Conservation (phyloP, 257 asterid species). For the Plectranthus barbatus region DNA sequence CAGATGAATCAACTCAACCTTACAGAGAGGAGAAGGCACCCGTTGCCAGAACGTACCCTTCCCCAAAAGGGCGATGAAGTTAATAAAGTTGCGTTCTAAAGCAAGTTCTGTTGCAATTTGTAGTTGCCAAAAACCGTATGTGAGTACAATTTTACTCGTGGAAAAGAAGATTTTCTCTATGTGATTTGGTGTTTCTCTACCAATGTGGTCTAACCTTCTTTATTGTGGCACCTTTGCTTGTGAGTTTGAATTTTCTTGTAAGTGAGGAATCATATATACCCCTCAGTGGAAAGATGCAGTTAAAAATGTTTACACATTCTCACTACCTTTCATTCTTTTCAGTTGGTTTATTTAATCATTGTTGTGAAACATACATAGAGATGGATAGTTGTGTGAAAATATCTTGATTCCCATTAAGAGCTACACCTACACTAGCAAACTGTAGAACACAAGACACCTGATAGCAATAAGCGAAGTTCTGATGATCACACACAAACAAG, state of each 20-base stretch:
- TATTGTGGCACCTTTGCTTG: not conserved
- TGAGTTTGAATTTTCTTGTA: not conserved
- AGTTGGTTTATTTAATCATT: not conserved
- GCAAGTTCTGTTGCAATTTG: not conserved
- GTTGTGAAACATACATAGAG: not conserved
- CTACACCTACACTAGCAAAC: constrained; percentile 8
- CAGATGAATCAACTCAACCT: constrained; percentile 84
- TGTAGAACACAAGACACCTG: not conserved
- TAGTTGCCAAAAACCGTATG: not conserved
- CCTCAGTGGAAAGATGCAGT: no score
- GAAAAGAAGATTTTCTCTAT: not conserved
- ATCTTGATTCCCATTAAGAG: constrained; percentile 6
- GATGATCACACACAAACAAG: not conserved
- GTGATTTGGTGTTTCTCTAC: not conserved
- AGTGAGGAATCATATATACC: not conserved
- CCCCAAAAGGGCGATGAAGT: constrained; percentile 21
- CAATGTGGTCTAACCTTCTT: not conserved
- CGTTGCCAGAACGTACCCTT: constrained; percentile 5
- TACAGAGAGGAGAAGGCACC: constrained; percentile 55
- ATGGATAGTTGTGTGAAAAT: not conserved
- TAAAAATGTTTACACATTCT: no score
- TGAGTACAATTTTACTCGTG: not conserved
- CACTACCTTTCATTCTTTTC: not conserved
- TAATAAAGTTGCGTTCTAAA: not conserved
- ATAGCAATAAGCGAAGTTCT: not conserved